Conservation (phyloP, 352 stramenopile species). For the Phytophthora fragariaefolia region DNA sequence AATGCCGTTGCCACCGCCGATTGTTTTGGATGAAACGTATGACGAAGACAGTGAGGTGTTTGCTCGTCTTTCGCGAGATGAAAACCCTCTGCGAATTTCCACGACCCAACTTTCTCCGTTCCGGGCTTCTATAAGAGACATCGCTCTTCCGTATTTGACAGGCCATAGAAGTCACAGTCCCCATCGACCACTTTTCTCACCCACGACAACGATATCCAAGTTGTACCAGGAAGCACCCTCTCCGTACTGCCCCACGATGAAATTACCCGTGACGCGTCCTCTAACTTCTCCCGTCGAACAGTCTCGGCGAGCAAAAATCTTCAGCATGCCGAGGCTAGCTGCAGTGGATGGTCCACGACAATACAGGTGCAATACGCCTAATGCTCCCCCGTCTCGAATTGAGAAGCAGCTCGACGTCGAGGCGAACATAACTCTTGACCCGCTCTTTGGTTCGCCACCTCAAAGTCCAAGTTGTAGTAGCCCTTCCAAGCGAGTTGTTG, state of each 20-base stretch:
- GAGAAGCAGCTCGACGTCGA: conserved; percentile 12
- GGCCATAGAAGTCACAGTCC: conserved; percentile 24
- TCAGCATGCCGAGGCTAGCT: conserved; percentile 69
- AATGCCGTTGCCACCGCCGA: conserved; percentile 66
- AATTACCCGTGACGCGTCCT: conserved; percentile 52
- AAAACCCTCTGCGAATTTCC: conserved; percentile 4
- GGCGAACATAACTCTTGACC: conserved; percentile 27
- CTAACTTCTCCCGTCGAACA: conserved; percentile 58
- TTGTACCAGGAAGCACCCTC: conserved; percentile 59
- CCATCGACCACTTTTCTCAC: conserved; percentile 43
- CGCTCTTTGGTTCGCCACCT: conserved; percentile 38
- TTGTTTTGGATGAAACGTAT: conserved; percentile 44
- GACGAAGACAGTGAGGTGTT: not conserved
- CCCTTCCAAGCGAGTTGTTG: conserved; percentile 37
- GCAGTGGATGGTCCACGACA: conserved; percentile 52
- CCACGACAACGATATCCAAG: conserved; percentile 66
- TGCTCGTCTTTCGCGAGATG: not conserved
- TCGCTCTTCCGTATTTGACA: conserved; percentile 47
- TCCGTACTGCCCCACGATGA: conserved; percentile 52
- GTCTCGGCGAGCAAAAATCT: conserved; percentile 53
- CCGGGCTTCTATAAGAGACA: conserved; percentile 9
- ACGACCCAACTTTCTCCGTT: conserved; percentile 10
- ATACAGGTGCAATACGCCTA: conserved; percentile 62
- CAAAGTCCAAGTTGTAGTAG: conserved; percentile 37
- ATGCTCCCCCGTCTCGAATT: conserved; percentile 36